A percentile compares a stretch with the other conserved stretches of the same genome.
Evolutionary conservation across 2,329 filamentous ascomycete genomes (phyloP).

Genomic region (Ilyonectria mors-panacis): DNA sequence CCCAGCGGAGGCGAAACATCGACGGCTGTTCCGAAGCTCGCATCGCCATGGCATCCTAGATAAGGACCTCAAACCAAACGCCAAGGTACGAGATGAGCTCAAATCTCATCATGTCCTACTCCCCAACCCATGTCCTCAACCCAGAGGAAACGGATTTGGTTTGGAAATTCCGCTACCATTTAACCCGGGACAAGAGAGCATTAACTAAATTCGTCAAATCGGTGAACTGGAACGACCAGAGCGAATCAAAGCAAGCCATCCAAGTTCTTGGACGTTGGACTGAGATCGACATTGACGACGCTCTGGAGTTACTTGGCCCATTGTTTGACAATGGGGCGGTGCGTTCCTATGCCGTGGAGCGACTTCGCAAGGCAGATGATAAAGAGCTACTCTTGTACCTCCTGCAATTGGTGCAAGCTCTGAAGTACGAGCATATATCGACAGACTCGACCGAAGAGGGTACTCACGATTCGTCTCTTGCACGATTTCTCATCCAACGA

Average conservation of each 20-base stretch:
- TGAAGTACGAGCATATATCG: conserved; percentile 90
- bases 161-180: conserved; percentile 97
- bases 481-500: conserved; percentile 88
- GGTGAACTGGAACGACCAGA: conserved; percentile 90
- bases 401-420: conserved; percentile 92
- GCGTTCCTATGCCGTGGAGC: conserved; percentile 92
- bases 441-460: conserved; percentile 70
- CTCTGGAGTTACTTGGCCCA: conserved; percentile 91
- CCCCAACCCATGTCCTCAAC: conserved; percentile 89
- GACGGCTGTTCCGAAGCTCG: conserved; percentile 90
- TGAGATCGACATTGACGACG: conserved; percentile 97
- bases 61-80: conserved; percentile 95
- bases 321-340: conserved; percentile 92
- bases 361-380: conserved; percentile 92
- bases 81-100: conserved; percentile 95
- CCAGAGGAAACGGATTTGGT: conserved; percentile 95
- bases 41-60: conserved; percentile 93
- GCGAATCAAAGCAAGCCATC: conserved; percentile 89
- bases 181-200: conserved; percentile 91
- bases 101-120: conserved; percentile 91
- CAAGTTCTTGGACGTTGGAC: conserved; percentile 94
- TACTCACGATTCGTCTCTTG: conserved; percentile 84
- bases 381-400: conserved; percentile 92
- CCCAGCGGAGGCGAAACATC: conserved; percentile 94
- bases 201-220: conserved; percentile 99